A percentile compares a stretch with the other conserved stretches of the same genome.
phyloP scores from a whole-genome alignment of 108 stramenopile genomes.

The Chaetoceros tenuissimus region DNA sequence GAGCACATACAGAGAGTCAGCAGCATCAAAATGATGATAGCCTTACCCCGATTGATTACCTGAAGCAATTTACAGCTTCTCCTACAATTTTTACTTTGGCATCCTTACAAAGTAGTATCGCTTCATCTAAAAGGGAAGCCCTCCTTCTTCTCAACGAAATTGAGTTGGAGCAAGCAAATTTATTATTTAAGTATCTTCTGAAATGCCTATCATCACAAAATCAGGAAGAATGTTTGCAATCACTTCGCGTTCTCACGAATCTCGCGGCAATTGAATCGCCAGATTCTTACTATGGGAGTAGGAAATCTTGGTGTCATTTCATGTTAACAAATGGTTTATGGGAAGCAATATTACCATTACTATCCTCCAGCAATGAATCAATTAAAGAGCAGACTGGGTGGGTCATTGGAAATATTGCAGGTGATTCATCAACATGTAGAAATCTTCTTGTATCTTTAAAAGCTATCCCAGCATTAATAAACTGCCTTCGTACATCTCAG shows the following conservation, averaged over 20 bases:
- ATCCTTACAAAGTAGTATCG: neutral
- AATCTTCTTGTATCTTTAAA: neutral
- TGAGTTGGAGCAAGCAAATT: neutral
- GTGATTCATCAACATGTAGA: neutral
- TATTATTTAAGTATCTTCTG: neutral
- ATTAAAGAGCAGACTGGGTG: slow-evolving; percentile 4
- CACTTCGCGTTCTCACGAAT: slow-evolving; percentile 3
- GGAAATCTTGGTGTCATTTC: slow-evolving; percentile 2
- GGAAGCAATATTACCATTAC: neutral
- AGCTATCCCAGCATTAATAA: neutral
- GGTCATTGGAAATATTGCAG: slow-evolving; percentile 9
- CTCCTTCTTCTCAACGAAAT: neutral
- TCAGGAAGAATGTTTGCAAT: neutral
- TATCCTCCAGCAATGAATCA: neutral
- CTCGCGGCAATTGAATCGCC: slow-evolving; percentile 2
- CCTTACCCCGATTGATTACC: neutral
- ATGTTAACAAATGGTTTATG: neutral
- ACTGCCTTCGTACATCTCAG: neutral
- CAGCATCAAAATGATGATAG: neutral
- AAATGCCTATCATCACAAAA: neutral
- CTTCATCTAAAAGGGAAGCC: neutral
- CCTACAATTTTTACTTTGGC: neutral
- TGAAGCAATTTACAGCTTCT: neutral
- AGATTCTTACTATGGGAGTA: neutral
- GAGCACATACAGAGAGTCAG: neutral